Evolutionary conservation across 495 filamentous ascomycete genomes (phyloP), one percentile per base, ranked within the genome.

Genomic region (Penicillium fimorum): DNA sequence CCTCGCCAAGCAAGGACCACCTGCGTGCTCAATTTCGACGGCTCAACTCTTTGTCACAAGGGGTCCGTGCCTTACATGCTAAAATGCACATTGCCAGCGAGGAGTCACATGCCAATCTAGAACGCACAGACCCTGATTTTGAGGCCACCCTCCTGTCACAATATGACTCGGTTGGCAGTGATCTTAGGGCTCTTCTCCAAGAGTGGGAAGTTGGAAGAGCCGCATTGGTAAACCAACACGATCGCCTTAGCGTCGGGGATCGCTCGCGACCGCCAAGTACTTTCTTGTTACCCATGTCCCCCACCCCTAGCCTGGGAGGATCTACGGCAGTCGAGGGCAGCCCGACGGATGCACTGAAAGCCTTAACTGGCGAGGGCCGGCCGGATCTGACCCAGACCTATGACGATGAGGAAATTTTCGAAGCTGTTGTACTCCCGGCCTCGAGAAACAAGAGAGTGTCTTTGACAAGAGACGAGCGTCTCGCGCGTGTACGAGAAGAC

Each of bases 21-120:
- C 83, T 92, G 68, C 87, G 92, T 46, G 84, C 86, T 30, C 94
- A 96, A 68, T 83, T 96, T 46, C 84, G 89, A 56, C 90, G 92
- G 64, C 78, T 98, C 43, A 89, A 87, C 69, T 87, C 88, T 5
- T 81, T 98, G 24, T 95, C 91, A 1, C 89, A 92, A 59, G 92
- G 92, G 18, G 93, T 98, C 50, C 86, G 91, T 11, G 89, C 89
- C 9, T 83, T 98, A 24, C 93, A 97, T 69, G 94, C 94, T 27
- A 97, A 96, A 70, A 86, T 98, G 78, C 91, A 96, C 51, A 79
- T 98, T 15, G 74, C 97, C 43, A 86, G 92, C 33, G 94, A 98
- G 72, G 91, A 96, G 70, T 91, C 90, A 6, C 87, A 89, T 60
- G 83, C 82, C 58, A 82, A 83, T 48, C 74, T 96, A 18, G 87